Conservation (phyloP, 306 rosid species). For the Urtica urens region DNA sequence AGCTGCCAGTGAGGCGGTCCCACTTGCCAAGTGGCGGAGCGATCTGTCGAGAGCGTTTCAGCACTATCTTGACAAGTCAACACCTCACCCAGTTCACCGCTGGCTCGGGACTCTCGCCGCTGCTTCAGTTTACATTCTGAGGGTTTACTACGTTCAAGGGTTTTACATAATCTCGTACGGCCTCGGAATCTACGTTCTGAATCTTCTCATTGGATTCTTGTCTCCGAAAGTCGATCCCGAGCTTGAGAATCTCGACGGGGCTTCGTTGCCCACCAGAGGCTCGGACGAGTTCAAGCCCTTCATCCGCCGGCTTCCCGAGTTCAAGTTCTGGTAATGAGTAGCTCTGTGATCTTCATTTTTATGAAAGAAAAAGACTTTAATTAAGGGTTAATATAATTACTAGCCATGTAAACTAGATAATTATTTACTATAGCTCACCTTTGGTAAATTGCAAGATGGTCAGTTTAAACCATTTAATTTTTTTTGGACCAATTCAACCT, state of each 20-base stretch:
- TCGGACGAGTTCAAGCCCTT: slow-evolving; percentile 65
- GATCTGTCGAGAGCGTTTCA: slow-evolving; percentile 41
- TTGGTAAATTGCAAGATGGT: no score
- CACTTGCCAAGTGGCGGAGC: slow-evolving; percentile 45
- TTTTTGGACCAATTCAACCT: no score
- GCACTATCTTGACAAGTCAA: slow-evolving; percentile 51
- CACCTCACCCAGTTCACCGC: slow-evolving; percentile 45
- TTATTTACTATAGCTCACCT: no score
- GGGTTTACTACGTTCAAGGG: slow-evolving; percentile 49
- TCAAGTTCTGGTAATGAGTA: slow-evolving; percentile 50
- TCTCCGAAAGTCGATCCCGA: slow-evolving; percentile 65
- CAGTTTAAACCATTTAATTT: no score
- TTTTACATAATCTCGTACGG: slow-evolving; percentile 57
- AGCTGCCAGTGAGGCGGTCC: slow-evolving; percentile 27
- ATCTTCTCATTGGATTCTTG: slow-evolving; percentile 55
- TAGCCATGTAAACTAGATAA: no score
- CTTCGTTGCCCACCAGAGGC: slow-evolving; percentile 49
- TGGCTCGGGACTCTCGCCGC: slow-evolving; percentile 51
- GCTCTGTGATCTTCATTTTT: not conserved
- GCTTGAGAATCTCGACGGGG: slow-evolving; percentile 49
- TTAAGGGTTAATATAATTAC: no score
- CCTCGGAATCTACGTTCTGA: slow-evolving; percentile 46
- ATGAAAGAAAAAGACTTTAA: no score
- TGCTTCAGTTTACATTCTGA: slow-evolving; percentile 32
- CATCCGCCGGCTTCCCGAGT: slow-evolving; percentile 69